Evolutionary conservation across 2,329 filamentous ascomycete genomes (phyloP), one percentile per base, ranked within the genome.

Genomic region (Keithomyces neogunnii): DNA sequence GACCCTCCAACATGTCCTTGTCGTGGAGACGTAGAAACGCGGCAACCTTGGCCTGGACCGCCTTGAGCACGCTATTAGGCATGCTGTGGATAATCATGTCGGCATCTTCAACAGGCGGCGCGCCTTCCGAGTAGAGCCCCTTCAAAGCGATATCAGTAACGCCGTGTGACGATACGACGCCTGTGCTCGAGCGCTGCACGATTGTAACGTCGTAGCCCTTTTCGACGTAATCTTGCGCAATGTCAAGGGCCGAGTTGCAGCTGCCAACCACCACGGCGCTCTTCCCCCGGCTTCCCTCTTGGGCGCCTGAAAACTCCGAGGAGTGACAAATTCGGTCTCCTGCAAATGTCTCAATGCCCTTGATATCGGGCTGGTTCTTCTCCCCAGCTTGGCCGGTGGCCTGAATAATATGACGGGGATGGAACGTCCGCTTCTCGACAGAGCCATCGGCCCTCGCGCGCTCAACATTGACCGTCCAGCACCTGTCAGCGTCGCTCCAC

Each of bases 201-300:
- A 89, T 83, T 0, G 85, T 88, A 1, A 87, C 78, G 3, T 80
- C 70, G 55, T 82, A 83, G 0, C 85, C 85, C 47, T 81, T 80
- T 57, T 86, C 82, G 36, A 78, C 73, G 58, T 76, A 86, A 55
- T 87, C 81, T 51, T 86, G 83, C 0, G 81, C 78, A 51, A 87
- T 87, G 55, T 88, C 85, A 57, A 86, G 82, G 5, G 73, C 81
- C 0, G 81, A 85, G 64, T 86, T 88, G 63, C 84, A 85, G 1
- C 79, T 82, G 1, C 85, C 85, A 0, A 88, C 73, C 0, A 89
- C 77, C 1, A 87, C 67, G 0, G 80, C 84, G 54, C 78, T 83
- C 61, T 82, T 84, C 1, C 76, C 76, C 19, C 71, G 64, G 11
- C 70, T 66, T 2, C 72, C 62, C 0, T 71, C 62, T 3, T 65